Percentiles rank a stretch among this genome's conserved stretches.
phyloP scores from a whole-genome alignment of 805 yeast species.

The Diddensiella caesifluorescens region DNA sequence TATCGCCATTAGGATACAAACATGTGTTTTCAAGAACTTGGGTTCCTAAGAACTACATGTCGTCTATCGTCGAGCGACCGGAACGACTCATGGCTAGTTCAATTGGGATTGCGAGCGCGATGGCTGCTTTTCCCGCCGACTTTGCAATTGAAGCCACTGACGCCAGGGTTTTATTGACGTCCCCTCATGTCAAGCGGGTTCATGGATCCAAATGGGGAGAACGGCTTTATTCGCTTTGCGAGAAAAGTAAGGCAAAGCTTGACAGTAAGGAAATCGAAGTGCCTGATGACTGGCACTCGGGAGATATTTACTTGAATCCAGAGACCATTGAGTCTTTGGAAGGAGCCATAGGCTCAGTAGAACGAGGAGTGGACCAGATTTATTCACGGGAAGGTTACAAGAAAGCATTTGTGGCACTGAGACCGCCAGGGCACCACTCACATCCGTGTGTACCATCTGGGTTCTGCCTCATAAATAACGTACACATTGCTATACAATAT shows the following conservation, averaged over 20 bases:
- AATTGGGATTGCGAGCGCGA: slow-evolving; percentile 73
- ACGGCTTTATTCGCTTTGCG: slow-evolving; percentile 51
- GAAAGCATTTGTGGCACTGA: slow-evolving; percentile 49
- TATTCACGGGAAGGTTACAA: slow-evolving; percentile 29
- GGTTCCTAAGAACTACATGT: slow-evolving; percentile 61
- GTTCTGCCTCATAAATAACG: slow-evolving; percentile 75
- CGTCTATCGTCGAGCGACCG: slow-evolving; percentile 77
- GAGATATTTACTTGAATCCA: slow-evolving; percentile 70
- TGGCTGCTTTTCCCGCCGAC: slow-evolving; percentile 41
- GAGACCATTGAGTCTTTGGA: slow-evolving; percentile 64
- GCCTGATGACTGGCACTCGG: slow-evolving; percentile 76
- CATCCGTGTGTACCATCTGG: slow-evolving; percentile 83
- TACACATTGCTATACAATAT: slow-evolving; percentile 74
- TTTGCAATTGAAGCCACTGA: slow-evolving; percentile 47
- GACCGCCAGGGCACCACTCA: slow-evolving; percentile 88
- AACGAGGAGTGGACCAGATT: slow-evolving; percentile 58
- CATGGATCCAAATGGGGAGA: slow-evolving; percentile 76
- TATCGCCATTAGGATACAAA: slow-evolving; percentile 64
- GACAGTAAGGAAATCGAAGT: slow-evolving; percentile 57
- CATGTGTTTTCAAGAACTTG: slow-evolving; percentile 73
- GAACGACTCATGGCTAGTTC: slow-evolving; percentile 71
- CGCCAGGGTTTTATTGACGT: slow-evolving; percentile 42
- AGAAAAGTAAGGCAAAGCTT: slow-evolving; percentile 51
- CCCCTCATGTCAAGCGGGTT: slow-evolving; percentile 56
- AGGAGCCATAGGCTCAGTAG: slow-evolving; percentile 74